Evolutionary conservation across 345 rosid genomes (phyloP), one percentile per base, ranked within the genome.

Genomic region (Camelina laxa): DNA sequence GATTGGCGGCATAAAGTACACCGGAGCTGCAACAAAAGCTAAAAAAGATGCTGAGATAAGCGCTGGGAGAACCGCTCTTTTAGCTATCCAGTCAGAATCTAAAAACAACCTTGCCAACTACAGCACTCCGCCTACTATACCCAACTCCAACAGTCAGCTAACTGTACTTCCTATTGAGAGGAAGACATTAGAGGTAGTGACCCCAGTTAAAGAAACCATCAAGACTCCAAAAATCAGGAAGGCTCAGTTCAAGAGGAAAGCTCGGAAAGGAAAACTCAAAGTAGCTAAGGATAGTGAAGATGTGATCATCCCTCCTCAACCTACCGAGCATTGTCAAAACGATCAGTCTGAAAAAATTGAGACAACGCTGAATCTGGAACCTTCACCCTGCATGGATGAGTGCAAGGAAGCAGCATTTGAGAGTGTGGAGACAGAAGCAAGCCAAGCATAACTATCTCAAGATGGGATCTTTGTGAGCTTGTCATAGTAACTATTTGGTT

Each of bases 11-110:
- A 85, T 87, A 54, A 84, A 80, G 47, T 95, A 90, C 66, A 87
- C 86, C 27, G 99, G 99, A 78, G 91, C 83, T 75, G 80, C 85
- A 7, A 89, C 96, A 33, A 84, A 33, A 80, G 82, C 94, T 2
- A 92, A 90, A 82, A 90, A 79, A 65, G 96, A 92, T 72, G 94
- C 99, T 12, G 94, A 90, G 84, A 90, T 89, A 72, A 95, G 91
- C 75, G 94, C 97, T 69, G 98, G 98, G 58, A 87, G 97, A 83
- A 88, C 92, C 12, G 98, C 99, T 48, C 82, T 92, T 57, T 66
- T 92, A 79, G 94, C 96, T 8, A 89, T 95, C 42, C 73, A 83
- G 6, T 80, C 83, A 61, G 57, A 76, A 50, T 72, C 89, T 11
- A 85, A 75, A 24, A 82, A 4, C 30, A 27, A 74, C 50, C 54